Evolutionary conservation across 768 basidiomycete species (phyloP).

Genomic region (Artomyces pyxidatus): DNA sequence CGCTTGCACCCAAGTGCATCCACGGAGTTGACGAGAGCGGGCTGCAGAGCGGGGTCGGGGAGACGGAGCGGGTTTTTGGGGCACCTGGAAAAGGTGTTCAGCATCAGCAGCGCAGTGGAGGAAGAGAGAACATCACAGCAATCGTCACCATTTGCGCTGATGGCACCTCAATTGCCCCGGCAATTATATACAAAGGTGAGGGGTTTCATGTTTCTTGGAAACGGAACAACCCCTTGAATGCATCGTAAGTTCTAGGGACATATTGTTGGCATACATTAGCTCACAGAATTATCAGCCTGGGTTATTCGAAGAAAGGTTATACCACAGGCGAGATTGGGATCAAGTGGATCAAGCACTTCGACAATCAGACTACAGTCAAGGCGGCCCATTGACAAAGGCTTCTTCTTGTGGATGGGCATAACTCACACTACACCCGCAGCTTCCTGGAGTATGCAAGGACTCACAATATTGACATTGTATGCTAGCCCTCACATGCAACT

Average conservation of each 20-base stretch:
- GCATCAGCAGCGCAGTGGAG: constrained; percentile 27
- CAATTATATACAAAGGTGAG: constrained; percentile 34
- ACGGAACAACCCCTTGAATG: constrained; percentile 32
- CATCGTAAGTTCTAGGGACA: constrained; percentile 26
- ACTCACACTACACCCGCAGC: constrained; percentile 30
- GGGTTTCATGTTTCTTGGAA: constrained; percentile 29
- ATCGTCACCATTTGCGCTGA: constrained; percentile 36
- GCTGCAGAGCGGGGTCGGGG: constrained; percentile 20
- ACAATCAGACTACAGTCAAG: constrained; percentile 30
- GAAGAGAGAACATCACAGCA: constrained; percentile 32
- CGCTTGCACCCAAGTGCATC: constrained; percentile 19
- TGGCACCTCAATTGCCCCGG: constrained; percentile 29
- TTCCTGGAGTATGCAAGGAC: constrained; percentile 32
- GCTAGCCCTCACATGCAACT: constrained; percentile 37
- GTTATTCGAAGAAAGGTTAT: constrained; percentile 25
- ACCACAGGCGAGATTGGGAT: constrained; percentile 30
- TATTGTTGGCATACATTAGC: constrained; percentile 1
- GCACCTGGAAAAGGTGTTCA: constrained; percentile 11
- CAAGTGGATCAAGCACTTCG: constrained; percentile 33
- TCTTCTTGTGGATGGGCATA: constrained; percentile 40
- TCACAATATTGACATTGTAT: constrained; percentile 33
- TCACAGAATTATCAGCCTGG: constrained; percentile 12
- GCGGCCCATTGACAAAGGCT: constrained; percentile 21
- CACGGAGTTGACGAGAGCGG: constrained; percentile 32
- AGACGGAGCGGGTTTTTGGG: constrained; percentile 25